These are phyloP conservation scores for Penicillium canariense DNA, from an alignment of 495 filamentous ascomycete species.

Conservation along the genomic window DNA sequence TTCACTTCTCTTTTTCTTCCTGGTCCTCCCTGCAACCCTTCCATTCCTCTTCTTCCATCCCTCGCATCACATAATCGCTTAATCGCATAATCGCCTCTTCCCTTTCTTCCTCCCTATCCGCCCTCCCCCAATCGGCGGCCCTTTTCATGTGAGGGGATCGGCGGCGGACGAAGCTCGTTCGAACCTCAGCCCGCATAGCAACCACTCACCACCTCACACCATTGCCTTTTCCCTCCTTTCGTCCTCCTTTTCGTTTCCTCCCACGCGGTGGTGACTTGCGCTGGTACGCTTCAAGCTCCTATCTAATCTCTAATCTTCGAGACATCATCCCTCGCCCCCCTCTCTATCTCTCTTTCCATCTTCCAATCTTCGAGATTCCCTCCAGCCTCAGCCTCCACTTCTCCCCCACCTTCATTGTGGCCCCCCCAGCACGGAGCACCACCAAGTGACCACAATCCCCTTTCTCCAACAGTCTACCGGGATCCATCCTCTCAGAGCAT, in stretches of 20 bases:
- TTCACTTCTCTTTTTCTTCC: slow-evolving; percentile 10
- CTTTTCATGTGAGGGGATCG: slow-evolving; percentile 28
- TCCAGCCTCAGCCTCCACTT: slow-evolving; percentile 10
- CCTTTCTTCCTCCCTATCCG: slow-evolving; percentile 6
- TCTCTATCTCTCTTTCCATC: slow-evolving; percentile 5
- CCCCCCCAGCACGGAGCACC: slow-evolving; percentile 6
- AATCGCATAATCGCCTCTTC: slow-evolving; percentile 6
- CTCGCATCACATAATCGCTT: no score
- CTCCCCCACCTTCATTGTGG: slow-evolving; percentile 2
- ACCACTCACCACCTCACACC: slow-evolving; percentile 12
- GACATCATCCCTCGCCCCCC: slow-evolving; percentile 9
- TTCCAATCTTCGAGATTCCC: slow-evolving; percentile 8
- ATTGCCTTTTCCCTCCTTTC: slow-evolving; percentile 17
- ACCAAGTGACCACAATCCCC: slow-evolving; percentile 4
- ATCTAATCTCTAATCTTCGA: slow-evolving; percentile 6
- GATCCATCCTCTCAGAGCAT: slow-evolving; percentile 31
- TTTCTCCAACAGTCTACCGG: neutral
- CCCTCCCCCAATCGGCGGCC: slow-evolving; percentile 8
- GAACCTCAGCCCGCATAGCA: slow-evolving; percentile 17
- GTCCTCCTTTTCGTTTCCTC: slow-evolving; percentile 14
- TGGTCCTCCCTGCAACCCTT: neutral
- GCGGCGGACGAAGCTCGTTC: slow-evolving; percentile 15
- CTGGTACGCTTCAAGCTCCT: slow-evolving; percentile 28
- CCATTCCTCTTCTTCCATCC: slow-evolving; percentile 1
- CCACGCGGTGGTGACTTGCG: slow-evolving; percentile 21